phyloP scores from a whole-genome alignment of 345 rosid species.

The Gossypium mustelinum region DNA sequence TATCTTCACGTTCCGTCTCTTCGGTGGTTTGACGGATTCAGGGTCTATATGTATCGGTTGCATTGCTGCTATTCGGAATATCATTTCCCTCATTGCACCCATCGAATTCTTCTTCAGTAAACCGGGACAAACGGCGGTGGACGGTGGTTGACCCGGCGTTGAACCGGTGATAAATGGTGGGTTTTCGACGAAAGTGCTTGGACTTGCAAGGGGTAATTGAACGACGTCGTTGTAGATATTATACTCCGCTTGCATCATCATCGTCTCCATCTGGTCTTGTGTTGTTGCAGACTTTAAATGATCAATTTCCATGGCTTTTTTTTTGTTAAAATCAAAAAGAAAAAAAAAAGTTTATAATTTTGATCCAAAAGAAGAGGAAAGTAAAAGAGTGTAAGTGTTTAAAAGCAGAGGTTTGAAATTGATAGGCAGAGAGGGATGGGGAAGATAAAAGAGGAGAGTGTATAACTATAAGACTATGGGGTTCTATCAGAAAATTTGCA shows the following conservation, averaged over 20 bases:
- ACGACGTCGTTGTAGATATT: slow-evolving; percentile 15
- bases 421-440: slow-evolving; percentile 44
- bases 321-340: neutral
- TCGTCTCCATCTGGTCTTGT: slow-evolving; percentile 35
- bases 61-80: slow-evolving; percentile 65
- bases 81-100: slow-evolving; percentile 74
- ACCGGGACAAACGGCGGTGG: neutral
- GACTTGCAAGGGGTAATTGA: slow-evolving; percentile 17
- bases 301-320: slow-evolving; percentile 39
- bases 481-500: slow-evolving; percentile 41
- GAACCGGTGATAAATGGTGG: slow-evolving; percentile 12
- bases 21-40: slow-evolving; percentile 58
- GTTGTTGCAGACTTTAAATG: slow-evolving; percentile 28
- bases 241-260: slow-evolving; percentile 12
- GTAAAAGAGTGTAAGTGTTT: neutral
- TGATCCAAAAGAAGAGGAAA: neutral
- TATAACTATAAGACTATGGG: slow-evolving; percentile 24
- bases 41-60: slow-evolving; percentile 70
- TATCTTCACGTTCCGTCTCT: slow-evolving; percentile 62
- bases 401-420: slow-evolving; percentile 12
- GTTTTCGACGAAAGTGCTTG: slow-evolving; percentile 22
- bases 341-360: neutral
- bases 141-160: slow-evolving; percentile 11
- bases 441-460: slow-evolving; percentile 28
- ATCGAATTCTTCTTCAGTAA: slow-evolving; percentile 37